These are phyloP conservation scores for Leccinum fallax DNA, from an alignment of 1,284 basidiomycete species.

Conservation along the genomic window DNA sequence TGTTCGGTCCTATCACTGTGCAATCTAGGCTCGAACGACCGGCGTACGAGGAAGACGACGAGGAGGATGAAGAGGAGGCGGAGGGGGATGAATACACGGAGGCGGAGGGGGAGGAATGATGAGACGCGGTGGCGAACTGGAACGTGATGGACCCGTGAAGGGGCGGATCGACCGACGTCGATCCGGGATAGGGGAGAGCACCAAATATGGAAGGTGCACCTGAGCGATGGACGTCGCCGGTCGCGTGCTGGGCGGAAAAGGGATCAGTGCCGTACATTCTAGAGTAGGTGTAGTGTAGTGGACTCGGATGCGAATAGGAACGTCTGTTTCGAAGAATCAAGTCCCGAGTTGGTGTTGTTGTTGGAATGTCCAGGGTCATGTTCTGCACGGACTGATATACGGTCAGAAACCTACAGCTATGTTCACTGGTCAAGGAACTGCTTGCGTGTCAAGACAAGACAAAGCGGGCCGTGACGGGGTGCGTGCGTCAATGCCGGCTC, in stretches of 20 bases:
- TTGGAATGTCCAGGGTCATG: background rate
- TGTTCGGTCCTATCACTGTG: conserved; percentile 49
- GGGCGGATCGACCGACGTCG: background rate
- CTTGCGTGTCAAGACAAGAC: background rate
- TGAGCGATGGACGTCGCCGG: background rate
- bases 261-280: conserved; percentile 4
- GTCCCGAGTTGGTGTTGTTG: background rate
- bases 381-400: background rate
- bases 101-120: background rate
- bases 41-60: background rate
- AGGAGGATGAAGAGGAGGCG: background rate
- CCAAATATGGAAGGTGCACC: conserved; percentile 3
- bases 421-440: background rate
- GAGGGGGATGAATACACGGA: background rate
- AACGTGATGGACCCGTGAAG: background rate
- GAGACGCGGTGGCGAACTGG: background rate
- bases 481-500: background rate
- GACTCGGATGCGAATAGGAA: background rate
- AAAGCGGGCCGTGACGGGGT: background rate
- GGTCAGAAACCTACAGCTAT: background rate
- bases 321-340: no score
- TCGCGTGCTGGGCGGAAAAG: conserved; percentile 7
- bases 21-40: background rate
- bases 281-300: background rate
- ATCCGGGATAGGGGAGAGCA: conserved; percentile 1